These are phyloP conservation scores for Sphagnum magellanicum DNA, from an alignment of 228 moss, liverwort and hornwort genomes.

Conservation along the genomic window DNA sequence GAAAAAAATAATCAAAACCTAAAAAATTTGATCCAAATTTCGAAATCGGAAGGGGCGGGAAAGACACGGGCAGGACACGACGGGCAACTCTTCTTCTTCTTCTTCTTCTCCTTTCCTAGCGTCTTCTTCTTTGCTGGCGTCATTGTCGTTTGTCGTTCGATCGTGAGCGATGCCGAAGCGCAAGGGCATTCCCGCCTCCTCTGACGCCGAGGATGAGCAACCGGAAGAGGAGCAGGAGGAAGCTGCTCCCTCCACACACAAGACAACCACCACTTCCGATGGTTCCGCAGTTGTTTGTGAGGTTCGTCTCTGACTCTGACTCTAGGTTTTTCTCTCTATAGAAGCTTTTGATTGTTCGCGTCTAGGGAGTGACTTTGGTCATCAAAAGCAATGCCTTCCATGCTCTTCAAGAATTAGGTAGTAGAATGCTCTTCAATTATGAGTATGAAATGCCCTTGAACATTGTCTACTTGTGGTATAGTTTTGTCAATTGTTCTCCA, in stretches of 20 bases:
- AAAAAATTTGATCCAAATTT: too few species aligned
- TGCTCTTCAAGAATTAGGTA: background rate
- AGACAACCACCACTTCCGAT: constrained; percentile 16
- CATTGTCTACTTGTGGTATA: background rate
- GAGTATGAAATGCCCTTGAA: background rate
- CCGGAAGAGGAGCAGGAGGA: constrained; percentile 2
- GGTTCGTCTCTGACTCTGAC: constrained; percentile 18
- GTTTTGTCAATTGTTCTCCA: background rate
- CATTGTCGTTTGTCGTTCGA: too few species aligned
- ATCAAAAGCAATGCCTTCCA: too few species aligned
- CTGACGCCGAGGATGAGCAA: constrained; percentile 21
- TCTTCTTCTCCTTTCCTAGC: too few species aligned
- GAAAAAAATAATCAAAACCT: too few species aligned
- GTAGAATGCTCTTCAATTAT: background rate
- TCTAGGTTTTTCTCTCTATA: background rate
- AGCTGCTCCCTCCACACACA: constrained; percentile 11
- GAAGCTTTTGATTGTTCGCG: background rate
- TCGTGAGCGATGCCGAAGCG: constrained; percentile 36
- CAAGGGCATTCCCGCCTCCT: constrained; percentile 11
- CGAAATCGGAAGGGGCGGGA: too few species aligned
- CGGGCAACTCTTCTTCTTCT: too few species aligned
- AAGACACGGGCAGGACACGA: too few species aligned
- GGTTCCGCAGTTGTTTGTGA: constrained; percentile 25
- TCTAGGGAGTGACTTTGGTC: too few species aligned
- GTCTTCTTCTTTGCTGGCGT: too few species aligned